Evolutionary conservation across 805 yeast species (phyloP), one percentile per base, ranked within the genome.

Genomic region (Metschnikowia santaceciliae): DNA sequence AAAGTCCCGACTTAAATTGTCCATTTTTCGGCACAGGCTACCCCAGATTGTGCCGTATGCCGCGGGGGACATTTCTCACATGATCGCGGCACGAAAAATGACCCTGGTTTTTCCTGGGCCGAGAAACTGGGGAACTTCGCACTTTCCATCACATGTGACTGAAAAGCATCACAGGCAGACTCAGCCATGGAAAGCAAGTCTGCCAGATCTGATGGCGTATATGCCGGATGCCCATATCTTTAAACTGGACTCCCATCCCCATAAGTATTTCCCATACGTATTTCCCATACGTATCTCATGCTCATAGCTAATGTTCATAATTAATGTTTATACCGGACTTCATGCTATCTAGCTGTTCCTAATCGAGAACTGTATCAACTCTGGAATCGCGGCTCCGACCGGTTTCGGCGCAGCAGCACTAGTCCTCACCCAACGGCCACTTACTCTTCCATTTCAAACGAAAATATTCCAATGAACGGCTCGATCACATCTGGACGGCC

Each of bases 391-490:
- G 30, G 30, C 30, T 8, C 30, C 11, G 11, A 26, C 30, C 30
- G 13, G 30, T 26, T 26, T 26, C 11, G 30, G 30, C 30, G 30
- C 30, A 26, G 30, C 30, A 26, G 4, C 30, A 26, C 30, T 26
- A 26, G 11, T 8, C 30, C 30, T 26, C 11, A 17, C 38, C 11
- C 17, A n/a, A 38, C 34, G 10, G 30, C 30, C 5, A 19, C 40
- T 19, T 59, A 67, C 45, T 67, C 72, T 50, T 72, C 77, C 53
- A 66, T 63, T 54, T 79, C 83, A 58, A 79, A 79, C 39, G 77
- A 76, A 54, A 79, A 77, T 11, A 79, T 78, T 1, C 83, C 83
- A 40, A 79, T 78, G 53, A 78, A 79, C 4, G 83, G 82, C 56
- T 77, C 81, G 23, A 77, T 71, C 19, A 65, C 67, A 48, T 78